phyloP scores from a whole-genome alignment of 805 yeast species.

The Hemisphaericaspora nanyangensis region DNA sequence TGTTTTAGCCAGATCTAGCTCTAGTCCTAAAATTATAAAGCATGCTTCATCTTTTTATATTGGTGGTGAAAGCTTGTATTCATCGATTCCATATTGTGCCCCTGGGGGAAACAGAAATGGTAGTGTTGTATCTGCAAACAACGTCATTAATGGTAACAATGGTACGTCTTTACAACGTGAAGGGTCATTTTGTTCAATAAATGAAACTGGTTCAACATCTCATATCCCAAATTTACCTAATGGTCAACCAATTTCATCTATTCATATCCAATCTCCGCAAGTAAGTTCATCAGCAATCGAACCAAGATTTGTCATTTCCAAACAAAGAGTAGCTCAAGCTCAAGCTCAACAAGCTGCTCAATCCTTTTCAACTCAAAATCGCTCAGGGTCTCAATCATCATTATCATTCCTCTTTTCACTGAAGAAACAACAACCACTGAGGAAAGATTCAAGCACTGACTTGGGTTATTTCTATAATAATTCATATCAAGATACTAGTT shows the following conservation, averaged over 20 bases:
- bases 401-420: conserved; percentile 48
- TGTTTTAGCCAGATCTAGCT: conserved; percentile 14
- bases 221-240: conserved; percentile 51
- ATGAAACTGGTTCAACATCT: conserved; percentile 8
- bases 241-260: conserved; percentile 58
- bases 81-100: conserved; percentile 66
- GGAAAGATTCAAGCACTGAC: conserved; percentile 37
- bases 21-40: conserved; percentile 40
- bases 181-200: conserved; percentile 7
- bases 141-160: conserved; percentile 33
- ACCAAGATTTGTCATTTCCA: conserved; percentile 79
- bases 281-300: conserved; percentile 63
- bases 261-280: conserved; percentile 67
- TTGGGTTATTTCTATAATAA: conserved; percentile 40
- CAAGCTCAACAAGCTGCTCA: conserved; percentile 42
- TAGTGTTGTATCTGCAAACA: conserved; percentile 12
- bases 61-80: conserved; percentile 44
- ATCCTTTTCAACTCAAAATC: conserved; percentile 28
- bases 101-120: conserved; percentile 57
- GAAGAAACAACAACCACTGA: conserved; percentile 31
- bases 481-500: conserved; percentile 22
- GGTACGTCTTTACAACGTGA: conserved; percentile 2
- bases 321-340: conserved; percentile 62
- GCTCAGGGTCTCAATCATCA: conserved; percentile 43
- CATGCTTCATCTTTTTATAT: conserved; percentile 36